Evolutionary conservation across 441 rosid genomes (phyloP), one percentile per base, ranked within the genome.

Genomic region (Monsonia emarginata): DNA sequence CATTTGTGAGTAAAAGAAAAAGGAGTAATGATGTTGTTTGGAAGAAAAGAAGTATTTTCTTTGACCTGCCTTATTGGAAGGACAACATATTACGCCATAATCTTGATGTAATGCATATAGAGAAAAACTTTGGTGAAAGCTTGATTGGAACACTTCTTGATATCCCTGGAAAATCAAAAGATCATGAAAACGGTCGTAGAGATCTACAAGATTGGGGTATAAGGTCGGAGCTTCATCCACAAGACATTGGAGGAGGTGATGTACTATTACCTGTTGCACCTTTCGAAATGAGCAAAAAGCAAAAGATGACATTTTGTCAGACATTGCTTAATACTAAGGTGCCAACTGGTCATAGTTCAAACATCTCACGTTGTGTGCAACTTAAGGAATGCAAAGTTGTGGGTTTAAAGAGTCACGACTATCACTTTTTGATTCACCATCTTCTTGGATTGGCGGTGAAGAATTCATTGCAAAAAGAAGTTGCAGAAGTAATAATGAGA

Each of bases 41-140:
- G 71, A 64, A 48, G 0, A 64, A 67, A 1, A 6, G 2, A 0
- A 75, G 64, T 2, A 58, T 70, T 4, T 16, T 69, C 0, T 66
- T 70, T 46, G 13, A 67, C 6, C 18, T 61, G 0, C 36, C 66
- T 5, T 69, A 69, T 61, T 69, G 61, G 66, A 61, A 63, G 11
- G 2, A 30, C 0, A n/a, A 48, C 3, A 0, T 6, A 0, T 28
- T 70, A 4, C 34, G 67, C 0, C 62, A 74, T 21, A 74, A 70
- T 44, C 10, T 70, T 0, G 65, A 74, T 52, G 56, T 54, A 0
- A 61, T 74, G 67, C 64, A 74, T n/a, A 50, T 69, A 1, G 36
- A 24, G 10, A 65, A 74, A 9, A 74, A 66, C 24, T 10, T 70
- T 0, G 63, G 46, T 69, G 71, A 70, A 5, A 70, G 25, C 25